Percentiles rank a stretch among this genome's conserved stretches.
Evolutionary conservation across 108 stramenopile genomes (phyloP).

Genomic region (Aurantiochytrium sp.): DNA sequence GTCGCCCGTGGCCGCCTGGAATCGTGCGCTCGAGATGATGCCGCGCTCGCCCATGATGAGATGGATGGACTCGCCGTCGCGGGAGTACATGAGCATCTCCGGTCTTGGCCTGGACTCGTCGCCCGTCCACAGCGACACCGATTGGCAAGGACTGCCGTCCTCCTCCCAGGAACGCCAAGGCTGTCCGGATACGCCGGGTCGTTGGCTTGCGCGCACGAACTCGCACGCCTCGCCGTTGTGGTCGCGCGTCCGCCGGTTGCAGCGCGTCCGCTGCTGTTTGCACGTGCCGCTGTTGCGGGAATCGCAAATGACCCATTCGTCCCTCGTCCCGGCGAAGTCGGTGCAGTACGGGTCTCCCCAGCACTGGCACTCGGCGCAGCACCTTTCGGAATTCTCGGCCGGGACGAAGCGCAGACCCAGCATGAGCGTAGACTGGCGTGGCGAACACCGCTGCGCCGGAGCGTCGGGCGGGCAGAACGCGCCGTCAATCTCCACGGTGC

Average conservation of each 20-base stretch:
- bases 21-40: background rate
- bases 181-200: background rate
- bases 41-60: background rate
- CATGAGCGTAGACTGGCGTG: no score
- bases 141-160: background rate
- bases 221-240: slow-evolving; percentile 11
- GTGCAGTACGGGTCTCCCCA: background rate
- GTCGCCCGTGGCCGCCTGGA: background rate
- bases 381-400: no score
- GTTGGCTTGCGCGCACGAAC: background rate
- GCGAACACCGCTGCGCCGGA: no score
- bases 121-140: background rate
- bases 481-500: no score
- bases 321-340: background rate
- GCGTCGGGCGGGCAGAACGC: no score
- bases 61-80: background rate
- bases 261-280: background rate
- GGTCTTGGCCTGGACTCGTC: background rate
- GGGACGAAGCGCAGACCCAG: no score
- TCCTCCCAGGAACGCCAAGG: background rate
- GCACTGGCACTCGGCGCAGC: background rate
- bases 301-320: slow-evolving; percentile 14
- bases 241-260: background rate
- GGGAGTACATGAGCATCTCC: slow-evolving; percentile 2
- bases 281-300: background rate